Conservation (phyloP, 305 asterid genomes). For the Fraxinus baroniana region DNA sequence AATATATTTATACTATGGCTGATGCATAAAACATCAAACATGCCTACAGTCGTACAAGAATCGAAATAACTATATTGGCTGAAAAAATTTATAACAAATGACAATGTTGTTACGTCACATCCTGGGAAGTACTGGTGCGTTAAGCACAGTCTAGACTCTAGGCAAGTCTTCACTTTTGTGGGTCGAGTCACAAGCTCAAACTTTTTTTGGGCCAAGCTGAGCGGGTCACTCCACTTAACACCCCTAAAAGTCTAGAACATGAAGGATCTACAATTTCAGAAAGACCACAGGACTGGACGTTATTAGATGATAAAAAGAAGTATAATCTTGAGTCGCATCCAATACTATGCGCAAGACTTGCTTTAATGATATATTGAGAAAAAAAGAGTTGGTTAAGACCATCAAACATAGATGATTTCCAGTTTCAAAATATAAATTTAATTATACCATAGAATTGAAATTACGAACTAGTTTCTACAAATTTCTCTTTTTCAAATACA, state of each 20-base stretch:
- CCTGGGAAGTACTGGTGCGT: not conserved
- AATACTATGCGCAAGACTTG: not conserved
- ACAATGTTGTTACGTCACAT: not conserved
- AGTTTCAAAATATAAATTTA: not conserved
- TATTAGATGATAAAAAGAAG: not conserved
- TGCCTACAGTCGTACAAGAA: conserved; percentile 19
- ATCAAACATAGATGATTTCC: not conserved
- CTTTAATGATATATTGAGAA: not conserved
- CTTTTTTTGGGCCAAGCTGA: too few relatives aligned
- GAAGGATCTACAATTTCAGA: not conserved
- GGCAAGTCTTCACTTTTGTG: not conserved
- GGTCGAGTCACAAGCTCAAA: not conserved
- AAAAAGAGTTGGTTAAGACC: not conserved
- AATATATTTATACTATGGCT: too few relatives aligned
- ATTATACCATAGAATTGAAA: not conserved
- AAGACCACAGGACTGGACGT: not conserved
- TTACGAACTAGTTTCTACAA: not conserved
- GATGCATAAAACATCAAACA: too few relatives aligned
- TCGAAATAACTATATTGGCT: not conserved
- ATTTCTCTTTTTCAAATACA: not conserved
- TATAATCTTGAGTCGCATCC: not conserved
- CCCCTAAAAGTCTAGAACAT: not conserved
- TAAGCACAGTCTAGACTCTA: not conserved
- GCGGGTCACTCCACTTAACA: not conserved
- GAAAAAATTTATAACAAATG: not conserved